Evolutionary conservation across 371 early-diverging fungal species (phyloP).

Genomic region (Apophysomyces variabilis): DNA sequence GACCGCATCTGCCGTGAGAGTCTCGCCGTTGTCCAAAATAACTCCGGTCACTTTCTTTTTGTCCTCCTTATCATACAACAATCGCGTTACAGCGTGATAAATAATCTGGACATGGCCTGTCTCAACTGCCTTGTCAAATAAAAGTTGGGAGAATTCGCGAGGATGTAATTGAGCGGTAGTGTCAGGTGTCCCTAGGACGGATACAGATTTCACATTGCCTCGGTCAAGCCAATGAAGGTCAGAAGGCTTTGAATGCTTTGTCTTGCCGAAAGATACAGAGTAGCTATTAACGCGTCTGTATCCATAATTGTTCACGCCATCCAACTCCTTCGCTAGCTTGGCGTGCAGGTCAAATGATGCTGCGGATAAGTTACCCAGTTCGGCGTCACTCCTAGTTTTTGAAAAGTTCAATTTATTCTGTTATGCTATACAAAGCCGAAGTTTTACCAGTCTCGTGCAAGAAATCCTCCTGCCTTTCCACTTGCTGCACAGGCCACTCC

Average conservation of each 20-base stretch:
- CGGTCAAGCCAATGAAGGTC: constrained; percentile 48
- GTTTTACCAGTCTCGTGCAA: constrained; percentile 64
- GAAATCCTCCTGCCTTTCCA: constrained; percentile 77
- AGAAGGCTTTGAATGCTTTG: neutral
- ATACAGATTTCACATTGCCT: constrained; percentile 34
- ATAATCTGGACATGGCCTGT: constrained; percentile 30
- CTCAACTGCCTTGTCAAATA: constrained; percentile 50
- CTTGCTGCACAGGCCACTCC: constrained; percentile 68
- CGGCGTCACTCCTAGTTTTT: constrained; percentile 48
- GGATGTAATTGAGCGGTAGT: constrained; percentile 73
- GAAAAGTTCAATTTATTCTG: neutral
- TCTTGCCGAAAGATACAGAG: constrained; percentile 35
- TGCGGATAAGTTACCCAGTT: constrained; percentile 50
- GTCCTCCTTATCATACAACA: constrained; percentile 27
- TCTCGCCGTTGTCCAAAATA: constrained; percentile 29
- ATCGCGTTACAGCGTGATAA: constrained; percentile 25
- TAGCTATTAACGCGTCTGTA: constrained; percentile 64
- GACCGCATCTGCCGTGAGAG: constrained; percentile 34
- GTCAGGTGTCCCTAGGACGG: constrained; percentile 49
- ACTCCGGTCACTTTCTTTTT: constrained; percentile 30
- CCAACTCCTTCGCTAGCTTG: constrained; percentile 57
- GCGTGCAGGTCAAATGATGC: constrained; percentile 66
- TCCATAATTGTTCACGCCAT: constrained; percentile 60
- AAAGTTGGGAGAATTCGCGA: constrained; percentile 48
- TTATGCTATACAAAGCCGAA: neutral